phyloP scores from a whole-genome alignment of 495 filamentous ascomycete genomes.

The Lasiosphaeria hispida region DNA sequence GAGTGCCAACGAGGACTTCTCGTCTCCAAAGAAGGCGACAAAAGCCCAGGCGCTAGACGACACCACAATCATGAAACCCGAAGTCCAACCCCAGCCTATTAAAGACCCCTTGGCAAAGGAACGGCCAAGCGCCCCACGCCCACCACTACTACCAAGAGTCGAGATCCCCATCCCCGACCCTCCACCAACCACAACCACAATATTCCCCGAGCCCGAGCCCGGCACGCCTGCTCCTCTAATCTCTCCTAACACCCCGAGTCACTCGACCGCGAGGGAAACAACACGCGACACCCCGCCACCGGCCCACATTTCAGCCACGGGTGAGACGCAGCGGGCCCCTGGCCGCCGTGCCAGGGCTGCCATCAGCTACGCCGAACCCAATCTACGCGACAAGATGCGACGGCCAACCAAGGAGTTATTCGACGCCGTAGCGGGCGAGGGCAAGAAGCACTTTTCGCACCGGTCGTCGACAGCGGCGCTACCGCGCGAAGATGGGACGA shows the following conservation, averaged over 20 bases:
- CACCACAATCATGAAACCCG: neutral
- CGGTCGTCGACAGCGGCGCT: conserved; percentile 17
- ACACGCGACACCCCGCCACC: conserved; percentile 56
- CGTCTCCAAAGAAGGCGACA: conserved; percentile 38
- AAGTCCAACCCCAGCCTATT: neutral
- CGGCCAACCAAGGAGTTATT: conserved; percentile 71
- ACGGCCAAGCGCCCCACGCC: neutral
- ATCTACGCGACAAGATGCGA: conserved; percentile 82
- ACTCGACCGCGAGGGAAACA: conserved; percentile 24
- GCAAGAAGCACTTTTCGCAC: conserved; percentile 35
- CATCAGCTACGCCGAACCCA: conserved; percentile 85
- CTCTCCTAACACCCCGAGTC: conserved; percentile 37
- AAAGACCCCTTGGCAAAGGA: conserved; percentile 16
- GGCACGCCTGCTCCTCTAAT: conserved; percentile 29
- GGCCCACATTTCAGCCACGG: conserved; percentile 49
- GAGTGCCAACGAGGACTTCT: conserved; percentile 46
- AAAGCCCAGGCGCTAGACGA: conserved; percentile 28
- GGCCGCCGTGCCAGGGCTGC: conserved; percentile 62
- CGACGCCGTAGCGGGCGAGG: conserved; percentile 64
- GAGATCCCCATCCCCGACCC: conserved; percentile 24
- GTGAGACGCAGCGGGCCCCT: conserved; percentile 50
- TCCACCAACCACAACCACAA: conserved; percentile 13
- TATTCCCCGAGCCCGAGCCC: conserved; percentile 30
- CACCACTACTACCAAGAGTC: conserved; percentile 16
- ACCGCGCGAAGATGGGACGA: neutral